phyloP scores from a whole-genome alignment of 495 filamentous ascomycete genomes.

The Hyaloscypha bicolor region DNA sequence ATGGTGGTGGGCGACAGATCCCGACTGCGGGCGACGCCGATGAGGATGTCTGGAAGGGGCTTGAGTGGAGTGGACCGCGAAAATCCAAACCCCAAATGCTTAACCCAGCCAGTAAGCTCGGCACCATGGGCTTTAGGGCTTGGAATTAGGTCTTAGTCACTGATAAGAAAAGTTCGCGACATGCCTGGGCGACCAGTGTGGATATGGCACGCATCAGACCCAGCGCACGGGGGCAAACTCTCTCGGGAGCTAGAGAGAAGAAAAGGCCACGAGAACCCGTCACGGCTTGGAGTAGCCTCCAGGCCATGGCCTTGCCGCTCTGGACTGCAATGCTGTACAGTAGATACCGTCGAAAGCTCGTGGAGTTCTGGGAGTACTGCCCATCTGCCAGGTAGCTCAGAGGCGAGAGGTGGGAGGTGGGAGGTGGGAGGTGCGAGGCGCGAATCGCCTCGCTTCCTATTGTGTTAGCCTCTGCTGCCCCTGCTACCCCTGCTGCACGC shows the following conservation, averaged over 20 bases:
- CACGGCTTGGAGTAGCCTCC: background rate
- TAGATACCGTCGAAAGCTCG: background rate
- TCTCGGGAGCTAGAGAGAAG: conserved; percentile 1
- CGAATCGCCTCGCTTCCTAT: background rate
- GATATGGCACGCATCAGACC: background rate
- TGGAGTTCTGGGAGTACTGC: background rate
- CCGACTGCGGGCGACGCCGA: conserved; percentile 28
- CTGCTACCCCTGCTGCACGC: background rate
- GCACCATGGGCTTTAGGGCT: conserved; percentile 8
- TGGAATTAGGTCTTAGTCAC: conserved; percentile 25
- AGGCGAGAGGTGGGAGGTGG: background rate
- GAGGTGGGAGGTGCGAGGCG: background rate
- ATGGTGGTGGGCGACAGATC: conserved; percentile 23
- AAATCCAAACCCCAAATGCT: background rate
- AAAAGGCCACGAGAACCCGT: conserved; percentile 3
- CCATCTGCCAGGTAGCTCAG: background rate
- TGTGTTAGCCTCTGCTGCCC: background rate
- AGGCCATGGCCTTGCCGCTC: background rate
- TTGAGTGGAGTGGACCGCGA: conserved; percentile 25
- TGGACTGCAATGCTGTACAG: background rate
- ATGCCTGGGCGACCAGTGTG: conserved; percentile 3
- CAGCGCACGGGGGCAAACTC: background rate
- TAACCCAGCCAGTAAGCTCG: conserved; percentile 8
- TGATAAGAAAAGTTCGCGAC: conserved; percentile 22
- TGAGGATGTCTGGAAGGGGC: background rate